Percentiles rank a stretch among this genome's conserved stretches.
Conservation (phyloP, 2,329 filamentous ascomycete genomes). For the Diaporthe sp. region DNA sequence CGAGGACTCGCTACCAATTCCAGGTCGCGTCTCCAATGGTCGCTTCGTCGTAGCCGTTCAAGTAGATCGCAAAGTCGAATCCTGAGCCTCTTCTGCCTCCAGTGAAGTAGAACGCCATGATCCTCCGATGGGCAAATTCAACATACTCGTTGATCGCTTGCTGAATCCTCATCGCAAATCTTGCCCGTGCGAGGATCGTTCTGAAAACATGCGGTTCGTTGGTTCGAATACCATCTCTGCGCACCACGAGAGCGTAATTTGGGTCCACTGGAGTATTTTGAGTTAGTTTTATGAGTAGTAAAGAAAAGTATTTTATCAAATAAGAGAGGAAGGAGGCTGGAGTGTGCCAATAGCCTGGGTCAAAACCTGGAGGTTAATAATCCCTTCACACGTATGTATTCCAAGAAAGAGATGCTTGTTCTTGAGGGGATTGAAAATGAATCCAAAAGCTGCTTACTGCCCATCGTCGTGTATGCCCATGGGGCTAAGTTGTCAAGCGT, state of each 20-base stretch:
- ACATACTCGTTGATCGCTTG: neutral
- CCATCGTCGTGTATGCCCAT: neutral
- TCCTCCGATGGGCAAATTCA: neutral
- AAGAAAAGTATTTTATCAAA: too few relatives aligned
- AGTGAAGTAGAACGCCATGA: neutral
- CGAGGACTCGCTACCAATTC: neutral
- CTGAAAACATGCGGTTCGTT: neutral
- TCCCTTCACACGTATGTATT: too few relatives aligned
- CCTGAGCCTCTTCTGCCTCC: neutral
- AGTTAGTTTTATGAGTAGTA: too few relatives aligned
- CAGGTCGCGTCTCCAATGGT: conserved; percentile 13
- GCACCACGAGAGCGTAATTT: neutral
- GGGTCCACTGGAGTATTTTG: too few relatives aligned
- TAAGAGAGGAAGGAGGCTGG: too few relatives aligned
- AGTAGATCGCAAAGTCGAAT: neutral
- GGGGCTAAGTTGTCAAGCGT: neutral
- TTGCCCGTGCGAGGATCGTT: neutral
- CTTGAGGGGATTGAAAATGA: too few relatives aligned
- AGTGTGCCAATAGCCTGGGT: too few relatives aligned
- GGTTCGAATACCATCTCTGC: neutral
- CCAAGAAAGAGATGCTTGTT: too few relatives aligned
- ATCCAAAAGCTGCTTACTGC: neutral
- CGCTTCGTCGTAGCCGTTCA: neutral
- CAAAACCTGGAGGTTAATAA: too few relatives aligned
- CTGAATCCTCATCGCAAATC: neutral